Base-by-base conservation (phyloP, 306 rosid genomes). In the Fragaria vesca region DNA sequence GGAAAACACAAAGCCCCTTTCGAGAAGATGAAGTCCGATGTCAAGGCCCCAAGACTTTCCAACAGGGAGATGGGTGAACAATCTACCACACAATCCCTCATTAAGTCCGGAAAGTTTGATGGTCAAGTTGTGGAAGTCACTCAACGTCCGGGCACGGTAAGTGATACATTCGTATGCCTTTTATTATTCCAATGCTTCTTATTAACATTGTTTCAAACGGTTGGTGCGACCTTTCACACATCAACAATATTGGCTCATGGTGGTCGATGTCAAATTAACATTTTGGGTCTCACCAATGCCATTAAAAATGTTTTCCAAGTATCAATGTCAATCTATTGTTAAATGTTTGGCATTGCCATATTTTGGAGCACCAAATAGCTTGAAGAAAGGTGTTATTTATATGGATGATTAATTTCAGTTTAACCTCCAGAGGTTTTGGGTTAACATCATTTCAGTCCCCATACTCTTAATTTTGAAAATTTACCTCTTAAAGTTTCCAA, bases 61-160 rank as follows among this genome's bases (percentile, higher is more conserved):
- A 6, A 62, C 58, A 86, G 82, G 67, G 86, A 81, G 85, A 79
- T 77, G 73, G 48, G 40, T 42, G 84, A 86, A 84, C 80, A 80
- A 65, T 68, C 89, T 69, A 54, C 85, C 21, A n/a, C 20, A 32
- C 13, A 24, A 32, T 50, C 76, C 72, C 62, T 42, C 13, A 74
- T 45, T 46, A 72, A 51, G 83, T 87, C 80, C 48, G 67, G 26
- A 63, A 83, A 77, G 76, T 63, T 73, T 21, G 89, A 82, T 77
- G 72, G 58, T 42, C 70, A 38, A 60, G 78, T 71, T 12, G 43
- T 45, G 58, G 88, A 91, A 77, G 91, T 88, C 74, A 73, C 93
- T 66, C 81, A 63, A 72, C 82, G 87, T 75, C 91, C 86, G 0
- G 78, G 84, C 11, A 80, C 77, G 70, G 93, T 95, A 91, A 93